phyloP scores from a whole-genome alignment of 371 early-diverging fungal genomes.

The Zychaea mexicana region DNA sequence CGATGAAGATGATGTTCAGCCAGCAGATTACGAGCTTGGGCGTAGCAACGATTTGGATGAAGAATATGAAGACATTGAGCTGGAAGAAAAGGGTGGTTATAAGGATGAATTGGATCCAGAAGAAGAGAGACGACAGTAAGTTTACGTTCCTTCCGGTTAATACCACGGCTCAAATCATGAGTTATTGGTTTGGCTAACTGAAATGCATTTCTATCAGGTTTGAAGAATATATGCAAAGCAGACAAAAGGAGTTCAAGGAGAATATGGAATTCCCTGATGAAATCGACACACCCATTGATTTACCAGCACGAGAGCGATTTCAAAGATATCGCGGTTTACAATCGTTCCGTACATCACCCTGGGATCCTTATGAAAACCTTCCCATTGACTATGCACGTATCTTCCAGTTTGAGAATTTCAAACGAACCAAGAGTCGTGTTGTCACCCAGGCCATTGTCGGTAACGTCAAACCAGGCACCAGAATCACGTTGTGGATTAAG shows the following conservation, averaged over 20 bases:
- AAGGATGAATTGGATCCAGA: conserved; percentile 47
- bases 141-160: not conserved
- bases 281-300: conserved; percentile 89
- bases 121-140: conserved; percentile 51
- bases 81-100: conserved; percentile 52
- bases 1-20: conserved; percentile 37
- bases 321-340: conserved; percentile 93
- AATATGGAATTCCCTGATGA: conserved; percentile 96
- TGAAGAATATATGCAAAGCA: conserved; percentile 71
- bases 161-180: too few relatives aligned
- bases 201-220: conserved; percentile 28
- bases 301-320: conserved; percentile 85
- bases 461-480: conserved; percentile 60
- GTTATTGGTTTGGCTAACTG: not conserved
- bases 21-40: conserved; percentile 28
- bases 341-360: conserved; percentile 90
- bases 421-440: conserved; percentile 75
- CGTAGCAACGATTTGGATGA: conserved; percentile 42
- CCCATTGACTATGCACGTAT: conserved; percentile 94
- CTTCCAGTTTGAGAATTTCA: conserved; percentile 91
- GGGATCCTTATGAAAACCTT: conserved; percentile 98
- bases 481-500: conserved; percentile 68
- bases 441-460: conserved; percentile 61
- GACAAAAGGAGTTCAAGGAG: conserved; percentile 67
- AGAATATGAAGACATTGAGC: conserved; percentile 80